These are phyloP conservation scores for Lenzites betulinus DNA, from an alignment of 768 basidiomycete genomes.

Conservation along the genomic window DNA sequence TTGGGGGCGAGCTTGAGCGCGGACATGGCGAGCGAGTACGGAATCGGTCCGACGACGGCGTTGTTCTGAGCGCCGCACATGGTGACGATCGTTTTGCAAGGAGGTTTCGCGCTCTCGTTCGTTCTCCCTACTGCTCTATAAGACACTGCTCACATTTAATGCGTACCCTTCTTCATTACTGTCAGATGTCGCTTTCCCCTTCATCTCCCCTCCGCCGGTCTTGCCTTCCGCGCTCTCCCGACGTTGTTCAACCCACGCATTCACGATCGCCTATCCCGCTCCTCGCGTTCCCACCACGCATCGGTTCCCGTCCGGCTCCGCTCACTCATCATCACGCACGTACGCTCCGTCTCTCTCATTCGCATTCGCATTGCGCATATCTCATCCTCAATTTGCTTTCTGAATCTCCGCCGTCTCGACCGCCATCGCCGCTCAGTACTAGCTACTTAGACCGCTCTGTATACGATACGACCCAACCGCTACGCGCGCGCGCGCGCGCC, in stretches of 20 bases:
- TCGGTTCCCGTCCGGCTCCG: neutral
- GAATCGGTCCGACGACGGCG: slow-evolving; percentile 19
- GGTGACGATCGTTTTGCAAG: slow-evolving; percentile 4
- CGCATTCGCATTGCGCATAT: neutral
- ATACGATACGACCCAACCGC: slow-evolving; percentile 7
- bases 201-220: neutral
- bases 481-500: neutral
- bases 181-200: no score
- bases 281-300: neutral
- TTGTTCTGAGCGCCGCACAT: slow-evolving; percentile 10
- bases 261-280: slow-evolving; percentile 1
- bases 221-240: neutral
- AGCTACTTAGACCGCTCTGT: slow-evolving; percentile 2
- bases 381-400: neutral
- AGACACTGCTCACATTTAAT: slow-evolving; percentile 16
- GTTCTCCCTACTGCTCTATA: neutral
- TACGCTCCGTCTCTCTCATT: neutral
- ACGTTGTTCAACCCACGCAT: slow-evolving; percentile 1
- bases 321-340: slow-evolving; percentile 6
- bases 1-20: neutral
- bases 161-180: neutral
- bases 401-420: neutral
- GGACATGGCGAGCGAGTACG: slow-evolving; percentile 15
- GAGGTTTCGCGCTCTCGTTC: neutral
- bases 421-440: neutral